These are phyloP conservation scores for Apiotrichum mycotoxinovorans DNA, from an alignment of 1,284 basidiomycete species.

Conservation along the genomic window DNA sequence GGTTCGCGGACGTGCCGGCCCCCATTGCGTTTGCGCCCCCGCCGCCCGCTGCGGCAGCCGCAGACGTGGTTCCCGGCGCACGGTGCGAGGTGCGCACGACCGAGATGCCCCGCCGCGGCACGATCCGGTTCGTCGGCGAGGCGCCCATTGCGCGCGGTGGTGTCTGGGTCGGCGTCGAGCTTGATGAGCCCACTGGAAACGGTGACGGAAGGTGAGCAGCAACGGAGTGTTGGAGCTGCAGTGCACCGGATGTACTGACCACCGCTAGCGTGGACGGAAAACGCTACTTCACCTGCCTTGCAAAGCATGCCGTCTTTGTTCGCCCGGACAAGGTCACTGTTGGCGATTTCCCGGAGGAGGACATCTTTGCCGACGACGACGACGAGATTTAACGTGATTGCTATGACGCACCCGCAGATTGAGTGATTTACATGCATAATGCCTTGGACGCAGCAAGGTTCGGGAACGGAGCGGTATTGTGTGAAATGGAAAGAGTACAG, in stretches of 20 bases:
- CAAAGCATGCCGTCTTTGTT: constrained; percentile 81
- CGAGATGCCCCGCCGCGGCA: constrained; percentile 70
- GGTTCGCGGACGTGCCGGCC: constrained; percentile 61
- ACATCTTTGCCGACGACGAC: constrained; percentile 61
- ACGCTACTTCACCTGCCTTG: constrained; percentile 74
- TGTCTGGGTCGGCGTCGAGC: constrained; percentile 87
- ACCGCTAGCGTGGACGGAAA: constrained; percentile 72
- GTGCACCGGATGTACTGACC: background rate
- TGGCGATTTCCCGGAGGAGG: constrained; percentile 82
- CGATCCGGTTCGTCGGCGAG: constrained; percentile 75
- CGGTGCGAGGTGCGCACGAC: constrained; percentile 72
- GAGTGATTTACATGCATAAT: background rate
- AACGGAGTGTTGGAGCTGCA: background rate
- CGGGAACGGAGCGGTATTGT: background rate
- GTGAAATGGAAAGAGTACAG: background rate
- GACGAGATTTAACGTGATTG: constrained; percentile 66
- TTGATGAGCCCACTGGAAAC: constrained; percentile 94
- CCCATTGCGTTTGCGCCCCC: constrained; percentile 27
- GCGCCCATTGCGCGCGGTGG: constrained; percentile 63
- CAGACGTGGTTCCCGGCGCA: constrained; percentile 56
- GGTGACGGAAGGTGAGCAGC: constrained; percentile 83
- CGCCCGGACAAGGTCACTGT: constrained; percentile 75
- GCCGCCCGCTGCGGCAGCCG: constrained; percentile 24
- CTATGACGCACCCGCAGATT: background rate
- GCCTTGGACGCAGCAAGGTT: background rate